Evolutionary conservation across 129 eudicot genomes (phyloP), one percentile per base, ranked within the genome.

Genomic region (Lactuca sativa): DNA sequence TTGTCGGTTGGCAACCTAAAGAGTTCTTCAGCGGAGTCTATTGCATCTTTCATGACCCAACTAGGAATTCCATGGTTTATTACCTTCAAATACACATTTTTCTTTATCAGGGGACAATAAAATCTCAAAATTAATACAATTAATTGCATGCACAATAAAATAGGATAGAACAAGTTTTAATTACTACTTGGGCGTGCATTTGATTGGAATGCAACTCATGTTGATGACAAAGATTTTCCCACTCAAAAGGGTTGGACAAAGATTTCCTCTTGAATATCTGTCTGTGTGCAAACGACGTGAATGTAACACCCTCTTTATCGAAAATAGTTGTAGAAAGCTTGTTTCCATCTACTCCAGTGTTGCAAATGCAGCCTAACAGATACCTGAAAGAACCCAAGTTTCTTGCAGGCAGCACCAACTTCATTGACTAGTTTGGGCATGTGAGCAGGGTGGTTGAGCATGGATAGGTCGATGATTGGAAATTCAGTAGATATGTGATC

Each of bases 301-400:
- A 40, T 40, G 30, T 25, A 25, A 25, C 30, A 2, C 9, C 44
- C 44, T 40, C 44, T 25, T 25, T 25, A 25, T 25, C 30, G 30
- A 25, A 25, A 25, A 25, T 25, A 25, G 30, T 25, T 25, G 30
- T 25, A 25, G 30, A 25, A 25, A 25, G 30, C 30, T 25, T 25
- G 30, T 25, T 25, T 25, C 30, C 30, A 25, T 25, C 30, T 25
- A 25, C 30, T 25, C 30, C 30, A 25, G 30, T 25, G 30, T 25
- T 25, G 30, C 30, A 25, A 25, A 25, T 25, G 30, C 30, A 25
- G 1, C 49, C 3, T 8, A 52, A 53, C 4, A 16, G 6, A 65
- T 70, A 88, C 95, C 90, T 85, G 95, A 75, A 88, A 88, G 75
- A 69, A 79, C 54, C 90, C 95, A 55, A 85, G 77, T 52, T 82